A percentile compares a stretch with the other conserved stretches of the same genome.
Conservation (phyloP, 2,329 filamentous ascomycete species). For the Ascochyta fabae region DNA sequence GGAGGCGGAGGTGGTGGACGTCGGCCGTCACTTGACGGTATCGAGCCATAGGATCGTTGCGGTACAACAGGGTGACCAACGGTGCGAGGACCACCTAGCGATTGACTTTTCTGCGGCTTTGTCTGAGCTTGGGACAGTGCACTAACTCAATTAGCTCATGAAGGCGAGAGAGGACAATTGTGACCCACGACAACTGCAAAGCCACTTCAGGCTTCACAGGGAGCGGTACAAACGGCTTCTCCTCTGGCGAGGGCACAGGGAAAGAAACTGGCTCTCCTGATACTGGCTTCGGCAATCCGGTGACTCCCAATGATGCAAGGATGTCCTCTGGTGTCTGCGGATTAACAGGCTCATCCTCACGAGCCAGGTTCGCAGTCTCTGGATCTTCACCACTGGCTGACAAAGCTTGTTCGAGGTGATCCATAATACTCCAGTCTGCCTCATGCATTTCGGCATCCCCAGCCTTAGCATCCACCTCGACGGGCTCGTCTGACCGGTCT, state of each 20-base stretch:
- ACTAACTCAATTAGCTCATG: constrained; percentile 13
- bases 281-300: constrained; percentile 46
- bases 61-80: constrained; percentile 16
- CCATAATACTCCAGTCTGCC: constrained; percentile 48
- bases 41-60: constrained; percentile 37
- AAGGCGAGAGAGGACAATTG: not conserved
- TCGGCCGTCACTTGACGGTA: constrained; percentile 21
- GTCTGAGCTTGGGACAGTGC: constrained; percentile 18
- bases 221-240: constrained; percentile 20
- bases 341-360: constrained; percentile 10
- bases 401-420: constrained; percentile 49
- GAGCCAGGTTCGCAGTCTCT: constrained; percentile 4
- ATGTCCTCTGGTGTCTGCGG: constrained; percentile 46
- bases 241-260: constrained; percentile 17
- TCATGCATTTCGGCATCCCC: constrained; percentile 46
- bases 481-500: constrained; percentile 44
- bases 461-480: constrained; percentile 28
- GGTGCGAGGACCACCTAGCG: constrained; percentile 28
- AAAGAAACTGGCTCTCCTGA: constrained; percentile 29
- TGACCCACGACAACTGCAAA: constrained; percentile 23
- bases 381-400: constrained; percentile 27
- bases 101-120: constrained; percentile 30
- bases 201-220: constrained; percentile 27
- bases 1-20: constrained; percentile 35
- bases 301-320: constrained; percentile 46